These are phyloP conservation scores for Saturnispora ahearnii DNA, from an alignment of 805 yeast species.

Conservation along the genomic window DNA sequence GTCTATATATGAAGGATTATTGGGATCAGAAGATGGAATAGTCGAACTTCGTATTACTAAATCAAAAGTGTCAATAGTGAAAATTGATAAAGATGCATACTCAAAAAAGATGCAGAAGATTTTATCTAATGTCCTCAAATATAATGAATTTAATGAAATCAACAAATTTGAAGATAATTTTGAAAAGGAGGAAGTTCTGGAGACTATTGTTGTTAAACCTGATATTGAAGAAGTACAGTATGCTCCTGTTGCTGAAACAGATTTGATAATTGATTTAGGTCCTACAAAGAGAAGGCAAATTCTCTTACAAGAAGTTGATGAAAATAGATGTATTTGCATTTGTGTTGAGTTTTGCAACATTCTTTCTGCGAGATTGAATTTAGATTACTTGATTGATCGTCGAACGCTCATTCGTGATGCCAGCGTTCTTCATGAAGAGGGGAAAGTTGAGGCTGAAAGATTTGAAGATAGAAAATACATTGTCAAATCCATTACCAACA, in stretches of 20 bases:
- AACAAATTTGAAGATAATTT: background rate
- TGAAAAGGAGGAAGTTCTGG: background rate
- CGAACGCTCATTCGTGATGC: conserved; percentile 44
- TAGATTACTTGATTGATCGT: conserved; percentile 38
- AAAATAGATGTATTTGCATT: conserved; percentile 38
- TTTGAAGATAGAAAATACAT: conserved; percentile 9
- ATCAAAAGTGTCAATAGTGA: background rate
- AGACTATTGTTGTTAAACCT: background rate
- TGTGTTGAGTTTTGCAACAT: conserved; percentile 32
- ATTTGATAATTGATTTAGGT: conserved; percentile 19
- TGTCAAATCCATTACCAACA: conserved; percentile 12
- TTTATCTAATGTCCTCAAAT: background rate
- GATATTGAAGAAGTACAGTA: background rate
- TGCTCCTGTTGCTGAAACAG: background rate
- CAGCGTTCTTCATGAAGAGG: conserved; percentile 25
- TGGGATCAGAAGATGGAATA: conserved; percentile 3
- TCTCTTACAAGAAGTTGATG: conserved; percentile 32
- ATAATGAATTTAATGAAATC: background rate
- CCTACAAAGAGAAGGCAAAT: conserved; percentile 19
- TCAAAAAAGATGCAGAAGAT: background rate
- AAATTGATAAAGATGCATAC: background rate
- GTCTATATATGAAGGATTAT: background rate
- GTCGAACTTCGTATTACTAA: background rate
- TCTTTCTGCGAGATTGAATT: conserved; percentile 34
- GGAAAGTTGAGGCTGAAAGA: conserved; percentile 14